phyloP scores from a whole-genome alignment of 164 flowering plant species.

The Piper betle region DNA sequence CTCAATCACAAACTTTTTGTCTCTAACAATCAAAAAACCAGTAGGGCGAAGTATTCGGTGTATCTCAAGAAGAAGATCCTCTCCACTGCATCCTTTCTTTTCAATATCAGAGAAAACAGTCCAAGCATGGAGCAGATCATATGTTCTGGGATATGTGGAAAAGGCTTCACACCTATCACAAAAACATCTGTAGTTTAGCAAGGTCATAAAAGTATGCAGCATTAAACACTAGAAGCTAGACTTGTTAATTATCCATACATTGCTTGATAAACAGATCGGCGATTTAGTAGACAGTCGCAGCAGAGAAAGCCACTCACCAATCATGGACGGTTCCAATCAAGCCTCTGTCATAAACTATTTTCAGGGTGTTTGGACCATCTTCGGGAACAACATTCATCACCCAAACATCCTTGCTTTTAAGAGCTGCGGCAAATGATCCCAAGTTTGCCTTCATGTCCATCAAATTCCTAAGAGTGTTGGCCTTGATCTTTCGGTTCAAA shows the following conservation, averaged over 20 bases:
- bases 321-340: conserved; percentile 61
- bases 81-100: conserved; percentile 62
- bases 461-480: conserved; percentile 54
- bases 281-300: too few species aligned
- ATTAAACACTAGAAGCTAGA: too few species aligned
- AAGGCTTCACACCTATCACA: conserved; percentile 71
- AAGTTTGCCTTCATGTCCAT: conserved; percentile 92
- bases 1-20: conserved; percentile 45
- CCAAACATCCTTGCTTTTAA: conserved; percentile 73
- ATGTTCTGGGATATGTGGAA: conserved; percentile 79
- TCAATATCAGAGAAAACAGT: conserved; percentile 53
- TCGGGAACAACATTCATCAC: conserved; percentile 91
- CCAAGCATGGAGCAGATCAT: conserved; percentile 85
- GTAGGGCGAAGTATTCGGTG: conserved; percentile 75
- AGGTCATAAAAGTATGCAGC: background rate
- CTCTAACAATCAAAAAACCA: conserved; percentile 64
- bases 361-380: conserved; percentile 82
- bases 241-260: too few species aligned
- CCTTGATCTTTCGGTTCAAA: conserved; percentile 36
- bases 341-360: conserved; percentile 74
- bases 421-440: conserved; percentile 84
- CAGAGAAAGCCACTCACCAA: conserved; percentile 75
- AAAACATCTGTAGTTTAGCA: background rate
- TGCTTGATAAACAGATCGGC: too few species aligned
- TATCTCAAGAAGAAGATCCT: conserved; percentile 71